phyloP scores from a whole-genome alignment of 805 yeast species.

The Wickerhamomyces rabaulensis region DNA sequence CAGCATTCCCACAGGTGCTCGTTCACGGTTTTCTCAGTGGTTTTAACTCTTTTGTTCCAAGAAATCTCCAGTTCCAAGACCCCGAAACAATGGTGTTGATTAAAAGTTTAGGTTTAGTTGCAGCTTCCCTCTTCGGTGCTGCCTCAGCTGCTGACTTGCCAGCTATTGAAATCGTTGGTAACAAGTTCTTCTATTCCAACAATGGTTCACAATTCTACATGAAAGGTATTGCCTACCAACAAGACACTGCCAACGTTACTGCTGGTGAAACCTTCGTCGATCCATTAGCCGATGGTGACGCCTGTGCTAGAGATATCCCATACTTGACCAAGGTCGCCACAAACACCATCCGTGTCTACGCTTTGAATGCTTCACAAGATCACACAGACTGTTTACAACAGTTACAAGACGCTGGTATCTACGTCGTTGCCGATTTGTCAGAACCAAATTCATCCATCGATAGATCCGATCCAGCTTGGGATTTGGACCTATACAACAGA shows the following conservation, averaged over 20 bases:
- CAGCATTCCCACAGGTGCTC: not conserved
- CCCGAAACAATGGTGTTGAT: constrained; percentile 25
- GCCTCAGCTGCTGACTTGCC: constrained; percentile 45
- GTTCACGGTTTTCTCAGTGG: not conserved
- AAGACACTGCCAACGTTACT: constrained; percentile 50
- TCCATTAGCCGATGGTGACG: constrained; percentile 58
- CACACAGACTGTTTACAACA: constrained; percentile 66
- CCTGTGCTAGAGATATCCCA: constrained; percentile 72
- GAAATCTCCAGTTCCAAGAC: not conserved
- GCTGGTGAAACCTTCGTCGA: constrained; percentile 47
- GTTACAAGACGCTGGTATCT: constrained; percentile 70
- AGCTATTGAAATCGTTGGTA: constrained; percentile 67
- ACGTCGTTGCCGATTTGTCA: constrained; percentile 74
- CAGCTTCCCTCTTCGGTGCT: constrained; percentile 29
- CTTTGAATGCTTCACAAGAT: constrained; percentile 57
- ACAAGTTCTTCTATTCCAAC: constrained; percentile 70
- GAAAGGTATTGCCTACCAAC: constrained; percentile 78
- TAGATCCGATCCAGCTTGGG: constrained; percentile 62
- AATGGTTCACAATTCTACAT: constrained; percentile 77
- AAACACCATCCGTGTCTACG: constrained; percentile 73
- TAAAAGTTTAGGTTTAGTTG: constrained; percentile 28
- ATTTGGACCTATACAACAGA: constrained; percentile 54
- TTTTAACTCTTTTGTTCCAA: not conserved
- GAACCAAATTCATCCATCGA: constrained; percentile 60
- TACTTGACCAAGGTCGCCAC: constrained; percentile 57